Conservation (phyloP, 2,329 filamentous ascomycete genomes). For the Pleurostoma richardsiae region DNA sequence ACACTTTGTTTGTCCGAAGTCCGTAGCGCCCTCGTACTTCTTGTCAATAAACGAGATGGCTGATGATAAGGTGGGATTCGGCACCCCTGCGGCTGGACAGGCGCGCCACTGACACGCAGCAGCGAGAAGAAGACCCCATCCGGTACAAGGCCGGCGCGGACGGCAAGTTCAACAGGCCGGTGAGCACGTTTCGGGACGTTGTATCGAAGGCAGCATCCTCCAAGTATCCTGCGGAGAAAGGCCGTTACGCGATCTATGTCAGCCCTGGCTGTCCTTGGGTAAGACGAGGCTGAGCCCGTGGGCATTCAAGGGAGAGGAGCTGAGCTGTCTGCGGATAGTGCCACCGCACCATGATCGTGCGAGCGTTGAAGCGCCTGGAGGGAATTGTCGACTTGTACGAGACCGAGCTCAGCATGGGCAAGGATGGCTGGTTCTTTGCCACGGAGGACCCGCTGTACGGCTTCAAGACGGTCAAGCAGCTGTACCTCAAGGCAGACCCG, state of each 20-base stretch:
- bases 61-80: too few relatives aligned
- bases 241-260: constrained; percentile 58
- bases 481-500: constrained; percentile 65
- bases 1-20: too few relatives aligned
- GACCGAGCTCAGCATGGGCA: constrained; percentile 60
- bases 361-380: constrained; percentile 69
- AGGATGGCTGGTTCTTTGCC: constrained; percentile 49
- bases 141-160: constrained; percentile 18
- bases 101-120: too few relatives aligned
- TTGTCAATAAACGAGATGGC: too few relatives aligned
- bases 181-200: constrained; percentile 48
- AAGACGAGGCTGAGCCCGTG: not conserved
- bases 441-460: constrained; percentile 57
- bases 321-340: constrained; percentile 34
- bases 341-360: constrained; percentile 68
- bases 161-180: constrained; percentile 47
- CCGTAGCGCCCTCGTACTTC: too few relatives aligned
- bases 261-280: constrained; percentile 61
- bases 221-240: constrained; percentile 52
- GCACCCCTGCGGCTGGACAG: too few relatives aligned
- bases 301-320: too few relatives aligned
- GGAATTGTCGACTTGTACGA: constrained; percentile 63
- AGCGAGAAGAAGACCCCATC: too few relatives aligned
- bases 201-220: constrained; percentile 46
- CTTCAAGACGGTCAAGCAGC: constrained; percentile 61